phyloP scores from a whole-genome alignment of 2,329 filamentous ascomycete species.

The Pyrenochaeta sp. region DNA sequence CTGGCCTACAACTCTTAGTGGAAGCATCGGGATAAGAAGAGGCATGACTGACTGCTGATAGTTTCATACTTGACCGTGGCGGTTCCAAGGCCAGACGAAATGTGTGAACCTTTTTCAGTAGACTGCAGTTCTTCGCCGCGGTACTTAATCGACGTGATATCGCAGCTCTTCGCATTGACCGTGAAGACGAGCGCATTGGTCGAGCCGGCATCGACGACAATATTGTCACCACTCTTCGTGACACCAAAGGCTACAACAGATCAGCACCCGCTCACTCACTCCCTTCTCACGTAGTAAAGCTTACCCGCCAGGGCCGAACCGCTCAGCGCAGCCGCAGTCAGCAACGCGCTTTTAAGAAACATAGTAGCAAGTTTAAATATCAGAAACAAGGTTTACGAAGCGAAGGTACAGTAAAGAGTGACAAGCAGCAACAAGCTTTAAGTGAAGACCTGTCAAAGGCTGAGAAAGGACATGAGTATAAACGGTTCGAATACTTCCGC shows the following conservation, averaged over 20 bases:
- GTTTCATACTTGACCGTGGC: conserved; percentile 61
- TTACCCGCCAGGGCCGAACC: conserved; percentile 36
- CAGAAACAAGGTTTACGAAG: conserved; percentile 5
- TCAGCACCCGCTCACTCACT: not conserved
- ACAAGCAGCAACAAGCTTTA: conserved; percentile 6
- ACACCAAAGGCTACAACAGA: conserved; percentile 43
- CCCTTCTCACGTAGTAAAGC: not conserved
- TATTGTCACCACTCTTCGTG: conserved; percentile 39
- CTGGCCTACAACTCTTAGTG: conserved; percentile 23
- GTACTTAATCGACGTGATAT: conserved; percentile 70
- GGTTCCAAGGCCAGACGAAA: conserved; percentile 66
- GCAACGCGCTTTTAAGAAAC: conserved; percentile 34
- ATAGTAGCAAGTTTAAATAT: conserved; percentile 19
- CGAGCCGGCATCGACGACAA: conserved; percentile 47
- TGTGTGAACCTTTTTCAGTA: conserved; percentile 61
- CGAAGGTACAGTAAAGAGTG: not conserved
- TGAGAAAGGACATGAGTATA: not conserved
- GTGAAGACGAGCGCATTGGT: conserved; percentile 44
- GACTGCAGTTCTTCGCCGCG: conserved; percentile 68
- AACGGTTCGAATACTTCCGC: not conserved
- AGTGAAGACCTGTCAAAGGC: not conserved
- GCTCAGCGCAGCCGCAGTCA: conserved; percentile 38
- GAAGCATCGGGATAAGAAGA: not conserved
- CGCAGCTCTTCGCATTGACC: conserved; percentile 61
- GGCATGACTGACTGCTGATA: conserved; percentile 35